These are phyloP conservation scores for Penicillium sp. DNA, from an alignment of 2,329 filamentous ascomycete species.

Conservation along the genomic window DNA sequence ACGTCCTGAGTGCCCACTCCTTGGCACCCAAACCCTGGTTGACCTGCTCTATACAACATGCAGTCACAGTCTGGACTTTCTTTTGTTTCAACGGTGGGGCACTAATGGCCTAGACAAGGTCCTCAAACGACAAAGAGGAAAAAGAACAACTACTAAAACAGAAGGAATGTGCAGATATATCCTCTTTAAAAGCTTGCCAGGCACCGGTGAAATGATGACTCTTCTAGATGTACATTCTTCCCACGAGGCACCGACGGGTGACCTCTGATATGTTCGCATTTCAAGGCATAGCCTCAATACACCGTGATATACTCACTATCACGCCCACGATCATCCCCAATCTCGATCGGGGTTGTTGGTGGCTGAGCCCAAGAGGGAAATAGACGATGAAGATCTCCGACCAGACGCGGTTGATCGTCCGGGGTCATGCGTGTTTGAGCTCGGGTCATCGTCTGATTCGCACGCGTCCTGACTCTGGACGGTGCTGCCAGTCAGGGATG, in stretches of 20 bases:
- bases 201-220: conserved; percentile 19
- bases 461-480: conserved; percentile 12
- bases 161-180: not conserved
- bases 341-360: conserved; percentile 4
- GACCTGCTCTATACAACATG: not conserved
- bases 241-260: conserved; percentile 22
- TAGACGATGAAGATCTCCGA: conserved; percentile 10
- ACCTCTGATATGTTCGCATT: conserved; percentile 12
- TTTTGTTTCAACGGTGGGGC: conserved; percentile 1
- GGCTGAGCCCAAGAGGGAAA: conserved; percentile 10
- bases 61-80: not conserved
- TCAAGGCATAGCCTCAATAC: conserved; percentile 16
- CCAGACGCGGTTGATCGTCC: conserved; percentile 17
- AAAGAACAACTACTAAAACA: not conserved
- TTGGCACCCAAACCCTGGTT: not conserved
- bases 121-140: not conserved
- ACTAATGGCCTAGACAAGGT: not conserved
- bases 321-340: not conserved
- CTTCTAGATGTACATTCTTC: conserved; percentile 4
- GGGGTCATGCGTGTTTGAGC: conserved; percentile 18
- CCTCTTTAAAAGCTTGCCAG: conserved; percentile 9
- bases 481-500: conserved; percentile 2
- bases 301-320: not conserved
- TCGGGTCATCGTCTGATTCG: conserved; percentile 19
- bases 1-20: not conserved